Evolutionary conservation across 352 stramenopile species (phyloP).

Genomic region (Globisporangium viniferum): DNA sequence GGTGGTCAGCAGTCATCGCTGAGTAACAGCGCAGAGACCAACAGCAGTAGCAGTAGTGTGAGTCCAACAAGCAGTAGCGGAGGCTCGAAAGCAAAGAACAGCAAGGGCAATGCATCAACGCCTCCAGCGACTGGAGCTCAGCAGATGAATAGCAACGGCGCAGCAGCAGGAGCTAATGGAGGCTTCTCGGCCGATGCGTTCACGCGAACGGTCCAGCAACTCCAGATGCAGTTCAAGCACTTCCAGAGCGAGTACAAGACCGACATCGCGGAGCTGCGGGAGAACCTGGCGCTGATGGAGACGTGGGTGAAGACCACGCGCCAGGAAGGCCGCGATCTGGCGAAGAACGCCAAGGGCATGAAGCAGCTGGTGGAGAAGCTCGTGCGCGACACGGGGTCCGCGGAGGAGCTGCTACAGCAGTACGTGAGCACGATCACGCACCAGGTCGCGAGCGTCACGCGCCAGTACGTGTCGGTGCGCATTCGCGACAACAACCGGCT

Average conservation of each 20-base stretch:
- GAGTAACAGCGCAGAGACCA: constrained; percentile 2
- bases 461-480: constrained; percentile 74
- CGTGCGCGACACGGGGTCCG: constrained; percentile 65
- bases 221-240: constrained; percentile 37
- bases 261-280: constrained; percentile 29
- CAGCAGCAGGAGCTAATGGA: too few relatives aligned
- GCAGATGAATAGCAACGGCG: not conserved
- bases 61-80: constrained; percentile 10
- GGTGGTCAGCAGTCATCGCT: constrained; percentile 1
- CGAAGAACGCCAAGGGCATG: constrained; percentile 49
- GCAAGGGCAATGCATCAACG: not conserved
- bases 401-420: constrained; percentile 70
- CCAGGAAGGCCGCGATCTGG: constrained; percentile 42
- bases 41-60: not conserved
- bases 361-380: constrained; percentile 79
- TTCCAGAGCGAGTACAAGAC: constrained; percentile 37
- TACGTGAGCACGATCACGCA: constrained; percentile 85
- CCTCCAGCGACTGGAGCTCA: not conserved
- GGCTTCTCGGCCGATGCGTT: constrained; percentile 8
- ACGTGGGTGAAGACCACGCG: constrained; percentile 34
- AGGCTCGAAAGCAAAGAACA: constrained; percentile 9
- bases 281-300: constrained; percentile 43
- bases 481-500: constrained; percentile 83
- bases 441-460: constrained; percentile 77
- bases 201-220: constrained; percentile 26